Base-by-base conservation (phyloP, 305 asterid genomes). In the Striga hermonthica region DNA sequence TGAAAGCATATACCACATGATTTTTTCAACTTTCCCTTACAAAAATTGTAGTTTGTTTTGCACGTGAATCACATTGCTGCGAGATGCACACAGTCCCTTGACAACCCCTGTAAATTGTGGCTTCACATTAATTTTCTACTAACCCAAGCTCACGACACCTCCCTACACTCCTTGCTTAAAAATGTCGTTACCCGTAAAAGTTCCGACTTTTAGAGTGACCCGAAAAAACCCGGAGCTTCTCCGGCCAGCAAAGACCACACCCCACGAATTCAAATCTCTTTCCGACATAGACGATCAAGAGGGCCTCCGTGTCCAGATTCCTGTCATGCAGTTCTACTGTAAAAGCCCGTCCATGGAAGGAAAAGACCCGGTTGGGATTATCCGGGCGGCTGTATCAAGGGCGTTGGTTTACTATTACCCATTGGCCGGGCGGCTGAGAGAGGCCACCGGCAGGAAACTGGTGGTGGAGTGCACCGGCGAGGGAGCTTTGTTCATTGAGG, bases 201-300 rank as follows among this genome's bases (percentile, higher is more conserved):
- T 6, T 28, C 41, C 75, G 44, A 72, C 70, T 2, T 82, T 86
- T 82, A 79, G 66, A 7, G 91, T 86, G 8, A 78, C 63, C 5
- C 68, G 92, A 54, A 59, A 65, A 54, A 52, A 28, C 6, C 76
- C 90, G 0, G 88, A 77, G 75, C 76, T 89, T 4, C 62, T 89
- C 69, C 75, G 68, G 70, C 92, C 95, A 14, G 80, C 90, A 3
- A 71, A 64, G 61, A 76, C 92, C 5, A 88, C 95, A 0, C 91
- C 95, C 0, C 67, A 69, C 3, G 86, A 66, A 13, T n/a, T 63
- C 66, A 84, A 82, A 28, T 70, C 55, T 40, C 85, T 89, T 15
- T 89, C 96, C 22, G 96, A 88, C 57, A 79, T 85, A 65, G 94
- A 86, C 66, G 89, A 86, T 66, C 96, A 86, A 64, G 83, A 82